phyloP scores from a whole-genome alignment of 345 rosid genomes.

The Arabis alpina region DNA sequence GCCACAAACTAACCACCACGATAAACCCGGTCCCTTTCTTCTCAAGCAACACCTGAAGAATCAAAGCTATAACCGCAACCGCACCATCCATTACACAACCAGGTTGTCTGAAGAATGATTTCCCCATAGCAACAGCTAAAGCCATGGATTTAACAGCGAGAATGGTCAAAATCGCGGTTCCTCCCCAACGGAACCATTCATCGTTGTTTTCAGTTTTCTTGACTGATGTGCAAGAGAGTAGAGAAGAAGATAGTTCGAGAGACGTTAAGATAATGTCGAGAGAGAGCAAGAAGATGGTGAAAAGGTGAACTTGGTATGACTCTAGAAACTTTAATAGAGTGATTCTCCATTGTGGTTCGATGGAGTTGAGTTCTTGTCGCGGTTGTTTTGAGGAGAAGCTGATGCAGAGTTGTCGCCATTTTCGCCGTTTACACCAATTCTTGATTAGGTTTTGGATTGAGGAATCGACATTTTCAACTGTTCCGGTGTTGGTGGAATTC shows the following conservation, averaged over 20 bases:
- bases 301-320: constrained; percentile 46
- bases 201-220: neutral
- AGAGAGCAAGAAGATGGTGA: constrained; percentile 55
- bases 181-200: constrained; percentile 67
- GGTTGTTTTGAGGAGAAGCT: constrained; percentile 28
- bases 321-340: constrained; percentile 49
- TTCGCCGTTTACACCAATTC: constrained; percentile 52
- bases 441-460: constrained; percentile 54
- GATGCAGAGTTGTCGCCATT: constrained; percentile 56
- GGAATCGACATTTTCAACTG: constrained; percentile 50
- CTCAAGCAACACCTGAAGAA: constrained; percentile 58
- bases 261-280: constrained; percentile 57
- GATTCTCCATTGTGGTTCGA: constrained; percentile 53
- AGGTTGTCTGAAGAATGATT: constrained; percentile 50
- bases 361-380: neutral
- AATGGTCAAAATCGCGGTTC: constrained; percentile 55
- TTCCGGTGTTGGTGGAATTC: constrained; percentile 27
- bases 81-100: constrained; percentile 62
- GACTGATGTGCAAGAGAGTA: constrained; percentile 45
- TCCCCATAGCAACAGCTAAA: constrained; percentile 49
- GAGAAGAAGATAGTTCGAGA: constrained; percentile 64
- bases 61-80: constrained; percentile 54
- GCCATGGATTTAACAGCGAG: constrained; percentile 55
- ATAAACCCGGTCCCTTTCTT: constrained; percentile 67
- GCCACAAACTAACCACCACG: constrained; percentile 71